Base-by-base conservation (phyloP, 495 filamentous ascomycete species). In the Bryoglossum gracile region DNA sequence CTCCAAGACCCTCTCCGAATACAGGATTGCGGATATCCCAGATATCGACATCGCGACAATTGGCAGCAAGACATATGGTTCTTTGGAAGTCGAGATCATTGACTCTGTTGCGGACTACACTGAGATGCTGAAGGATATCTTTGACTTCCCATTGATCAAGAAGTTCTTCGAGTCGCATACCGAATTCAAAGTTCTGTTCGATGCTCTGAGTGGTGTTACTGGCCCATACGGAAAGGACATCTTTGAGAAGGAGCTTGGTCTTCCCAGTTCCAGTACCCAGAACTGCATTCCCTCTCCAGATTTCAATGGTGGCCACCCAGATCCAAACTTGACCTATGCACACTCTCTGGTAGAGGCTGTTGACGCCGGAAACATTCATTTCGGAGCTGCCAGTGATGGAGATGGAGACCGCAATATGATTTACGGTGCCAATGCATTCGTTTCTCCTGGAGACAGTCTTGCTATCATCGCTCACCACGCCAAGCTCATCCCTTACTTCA, bases 351-450 rank as follows among this genome's bases (percentile, higher is more conserved):
- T 98, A 43, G 89, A 92, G 61, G 87, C 80, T 36, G 92, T 98
- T 16, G 85, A 98, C 68, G 86, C 88, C 70, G 81, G 89, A 56
- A 76, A 78, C 26, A 87, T 98, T 56, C 94, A 92, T 58, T 97
- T 98, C 63, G 92, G 92, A 57, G 92, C 92, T 34, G 92, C 92
- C 30, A 90, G 84, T 58, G 92, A 98, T 56, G 92, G 92, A 54
- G 92, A 98, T 59, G 92, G 92, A 57, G 92, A 98, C 71, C 87
- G 92, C 48, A 98, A 98, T 77, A 98, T 98, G 92, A 97, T 98
- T 62, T 98, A 98, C 66, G 92, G 92, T 49, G 91, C 90, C 56
- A 88, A 92, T 61, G 82, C 81, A 33, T 98, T 98, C 61, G 92
- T 98, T 46, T 97, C 94, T 5, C 92, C 92, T 10, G 92, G 92